Conservation (phyloP, 192 early-diverging fungal species). For the Backusella parvicylindrica region DNA sequence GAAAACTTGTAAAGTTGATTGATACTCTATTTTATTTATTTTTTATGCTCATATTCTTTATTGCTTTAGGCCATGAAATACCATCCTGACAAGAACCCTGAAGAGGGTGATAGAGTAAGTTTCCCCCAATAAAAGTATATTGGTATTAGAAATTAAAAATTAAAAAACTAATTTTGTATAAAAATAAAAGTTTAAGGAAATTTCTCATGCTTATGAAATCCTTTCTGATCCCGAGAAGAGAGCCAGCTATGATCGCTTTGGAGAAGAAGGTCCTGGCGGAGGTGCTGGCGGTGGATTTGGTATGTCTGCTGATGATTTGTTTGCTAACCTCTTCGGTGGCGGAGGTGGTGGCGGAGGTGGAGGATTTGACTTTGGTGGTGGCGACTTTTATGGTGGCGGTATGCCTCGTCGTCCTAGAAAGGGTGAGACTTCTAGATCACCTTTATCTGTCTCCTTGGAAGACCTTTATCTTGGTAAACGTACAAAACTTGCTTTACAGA, state of each 20-base stretch:
- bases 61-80: conserved; percentile 64
- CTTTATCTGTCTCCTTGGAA: conserved; percentile 83
- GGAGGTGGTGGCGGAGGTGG: conserved; percentile 46
- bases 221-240: conserved; percentile 78
- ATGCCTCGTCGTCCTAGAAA: conserved; percentile 37
- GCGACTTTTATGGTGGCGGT: conserved; percentile 27
- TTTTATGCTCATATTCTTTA: too few relatives aligned
- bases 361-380: conserved; percentile 36
- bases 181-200: conserved; percentile 75
- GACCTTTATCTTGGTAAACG: conserved; percentile 92
- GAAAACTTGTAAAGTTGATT: conserved; percentile 42
- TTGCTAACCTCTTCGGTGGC: conserved; percentile 82
- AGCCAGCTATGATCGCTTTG: conserved; percentile 86
- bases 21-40: not conserved
- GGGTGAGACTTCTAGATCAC: conserved; percentile 60
- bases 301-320: conserved; percentile 81
- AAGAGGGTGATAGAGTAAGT: conserved; percentile 38
- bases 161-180: conserved; percentile 24
- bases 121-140: too few relatives aligned
- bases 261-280: conserved; percentile 81
- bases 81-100: conserved; percentile 84
- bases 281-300: conserved; percentile 57
- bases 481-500: conserved; percentile 77
- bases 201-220: conserved; percentile 86
- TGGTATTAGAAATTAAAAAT: not conserved